Evolutionary conservation across 805 yeast genomes (phyloP).

Genomic region (Lachancea dasiensis): DNA sequence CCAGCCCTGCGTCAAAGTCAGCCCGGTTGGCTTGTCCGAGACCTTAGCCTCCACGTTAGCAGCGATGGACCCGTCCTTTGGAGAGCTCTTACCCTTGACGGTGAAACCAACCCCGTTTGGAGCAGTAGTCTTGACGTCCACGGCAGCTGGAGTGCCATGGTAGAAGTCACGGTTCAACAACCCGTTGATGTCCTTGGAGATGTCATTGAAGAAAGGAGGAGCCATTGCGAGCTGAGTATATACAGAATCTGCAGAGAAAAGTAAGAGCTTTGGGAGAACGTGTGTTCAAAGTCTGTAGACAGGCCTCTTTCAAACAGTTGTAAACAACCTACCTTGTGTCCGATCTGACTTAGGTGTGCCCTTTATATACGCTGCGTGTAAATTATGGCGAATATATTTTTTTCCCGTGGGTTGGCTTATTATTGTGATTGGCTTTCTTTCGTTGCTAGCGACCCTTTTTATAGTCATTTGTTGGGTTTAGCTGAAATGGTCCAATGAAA

Average conservation of each 20-base stretch:
- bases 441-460: no score
- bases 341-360: no score
- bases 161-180: slow-evolving; percentile 87
- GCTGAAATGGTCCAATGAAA: no score
- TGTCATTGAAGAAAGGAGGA: slow-evolving; percentile 89
- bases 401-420: slow-evolving; percentile 3
- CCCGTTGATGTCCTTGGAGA: slow-evolving; percentile 88
- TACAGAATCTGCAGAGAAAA: not conserved
- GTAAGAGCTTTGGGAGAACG: not conserved
- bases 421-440: not conserved
- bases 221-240: slow-evolving; percentile 46
- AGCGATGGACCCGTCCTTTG: slow-evolving; percentile 73
- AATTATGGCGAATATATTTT: no score
- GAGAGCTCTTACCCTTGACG: slow-evolving; percentile 82
- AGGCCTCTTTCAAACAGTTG: no score
- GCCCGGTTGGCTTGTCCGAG: slow-evolving; percentile 86
- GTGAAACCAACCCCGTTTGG: slow-evolving; percentile 95
- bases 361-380: no score
- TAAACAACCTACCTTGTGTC: no score
- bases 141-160: slow-evolving; percentile 81
- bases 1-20: slow-evolving; percentile 97
- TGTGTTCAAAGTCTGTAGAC: not conserved
- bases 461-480: not conserved
- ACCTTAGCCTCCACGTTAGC: slow-evolving; percentile 89
- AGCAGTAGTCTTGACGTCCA: slow-evolving; percentile 87